Conservation (phyloP, 2,329 filamentous ascomycete genomes). For the Phialophora verrucosa region DNA sequence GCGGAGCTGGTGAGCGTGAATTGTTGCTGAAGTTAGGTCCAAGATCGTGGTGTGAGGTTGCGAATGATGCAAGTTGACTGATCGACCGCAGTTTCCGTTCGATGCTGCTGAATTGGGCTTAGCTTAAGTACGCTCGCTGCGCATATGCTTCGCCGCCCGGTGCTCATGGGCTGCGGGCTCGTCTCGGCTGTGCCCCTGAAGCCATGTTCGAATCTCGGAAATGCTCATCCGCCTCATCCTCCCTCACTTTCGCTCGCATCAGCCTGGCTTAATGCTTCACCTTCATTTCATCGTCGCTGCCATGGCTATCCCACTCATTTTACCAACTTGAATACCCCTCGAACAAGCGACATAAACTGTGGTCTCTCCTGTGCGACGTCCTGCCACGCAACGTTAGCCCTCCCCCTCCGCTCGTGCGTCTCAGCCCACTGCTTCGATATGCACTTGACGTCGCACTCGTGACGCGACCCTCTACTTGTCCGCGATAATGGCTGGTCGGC, state of each 20-base stretch:
- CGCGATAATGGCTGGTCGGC: constrained; percentile 35
- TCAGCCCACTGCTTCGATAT: constrained; percentile 25
- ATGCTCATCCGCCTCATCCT: constrained; percentile 19
- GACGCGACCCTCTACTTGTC: constrained; percentile 24
- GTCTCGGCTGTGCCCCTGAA: constrained; percentile 7
- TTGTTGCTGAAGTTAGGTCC: constrained; percentile 9
- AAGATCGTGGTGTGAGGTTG: constrained; percentile 28
- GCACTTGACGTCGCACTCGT: constrained; percentile 33
- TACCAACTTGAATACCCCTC: constrained; percentile 3
- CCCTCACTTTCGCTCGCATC: constrained; percentile 23
- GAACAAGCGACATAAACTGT: background rate
- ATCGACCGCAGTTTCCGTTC: constrained; percentile 13
- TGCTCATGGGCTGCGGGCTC: background rate
- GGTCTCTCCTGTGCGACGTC: constrained; percentile 6
- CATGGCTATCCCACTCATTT: constrained; percentile 29
- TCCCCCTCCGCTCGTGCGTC: constrained; percentile 1
- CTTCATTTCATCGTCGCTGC: constrained; percentile 12
- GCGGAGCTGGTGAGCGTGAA: constrained; percentile 6
- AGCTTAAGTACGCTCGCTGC: background rate
- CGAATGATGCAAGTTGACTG: constrained; percentile 13
- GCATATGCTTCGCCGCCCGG: constrained; percentile 4
- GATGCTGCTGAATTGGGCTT: constrained; percentile 6
- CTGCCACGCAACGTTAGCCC: constrained; percentile 6
- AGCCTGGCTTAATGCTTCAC: constrained; percentile 14
- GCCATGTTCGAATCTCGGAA: constrained; percentile 16